phyloP scores from a whole-genome alignment of 192 early-diverging fungal genomes.

The Coemansia sp. region DNA sequence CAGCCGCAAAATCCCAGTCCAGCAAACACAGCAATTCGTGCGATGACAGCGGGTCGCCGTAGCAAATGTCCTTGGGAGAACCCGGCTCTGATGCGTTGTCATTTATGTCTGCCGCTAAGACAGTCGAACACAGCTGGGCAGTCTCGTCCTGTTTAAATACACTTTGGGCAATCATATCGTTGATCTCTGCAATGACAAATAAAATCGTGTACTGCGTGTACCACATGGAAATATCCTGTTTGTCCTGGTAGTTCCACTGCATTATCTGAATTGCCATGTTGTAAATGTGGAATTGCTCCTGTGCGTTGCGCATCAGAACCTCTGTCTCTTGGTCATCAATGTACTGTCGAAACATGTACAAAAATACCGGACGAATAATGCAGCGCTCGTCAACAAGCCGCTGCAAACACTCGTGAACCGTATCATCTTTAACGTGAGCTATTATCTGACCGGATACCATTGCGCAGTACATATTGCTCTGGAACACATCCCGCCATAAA shows the following conservation, averaged over 20 bases:
- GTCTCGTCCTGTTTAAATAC: slow-evolving; percentile 6
- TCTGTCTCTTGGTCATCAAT: not conserved
- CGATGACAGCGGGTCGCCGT: slow-evolving; percentile 3
- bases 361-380: slow-evolving; percentile 36
- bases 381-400: slow-evolving; percentile 13
- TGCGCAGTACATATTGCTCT: slow-evolving; percentile 22
- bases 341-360: slow-evolving; percentile 28
- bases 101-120: slow-evolving; percentile 1
- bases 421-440: slow-evolving; percentile 16
- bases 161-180: slow-evolving; percentile 20
- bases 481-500: slow-evolving; percentile 7
- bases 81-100: slow-evolving; percentile 3
- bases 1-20: slow-evolving; percentile 52
- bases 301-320: slow-evolving; percentile 11
- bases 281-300: slow-evolving; percentile 48
- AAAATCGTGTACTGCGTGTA: slow-evolving; percentile 37
- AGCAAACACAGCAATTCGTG: slow-evolving; percentile 29
- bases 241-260: not conserved
- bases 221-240: slow-evolving; percentile 4
- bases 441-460: slow-evolving; percentile 24
- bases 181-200: slow-evolving; percentile 43
- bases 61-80: not conserved
- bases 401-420: slow-evolving; percentile 4
- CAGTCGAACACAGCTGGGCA: slow-evolving; percentile 5
- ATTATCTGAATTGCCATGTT: slow-evolving; percentile 24